Evolutionary conservation across 768 basidiomycete genomes (phyloP), one percentile per base, ranked within the genome.

Genomic region (Tylopilus sp.): DNA sequence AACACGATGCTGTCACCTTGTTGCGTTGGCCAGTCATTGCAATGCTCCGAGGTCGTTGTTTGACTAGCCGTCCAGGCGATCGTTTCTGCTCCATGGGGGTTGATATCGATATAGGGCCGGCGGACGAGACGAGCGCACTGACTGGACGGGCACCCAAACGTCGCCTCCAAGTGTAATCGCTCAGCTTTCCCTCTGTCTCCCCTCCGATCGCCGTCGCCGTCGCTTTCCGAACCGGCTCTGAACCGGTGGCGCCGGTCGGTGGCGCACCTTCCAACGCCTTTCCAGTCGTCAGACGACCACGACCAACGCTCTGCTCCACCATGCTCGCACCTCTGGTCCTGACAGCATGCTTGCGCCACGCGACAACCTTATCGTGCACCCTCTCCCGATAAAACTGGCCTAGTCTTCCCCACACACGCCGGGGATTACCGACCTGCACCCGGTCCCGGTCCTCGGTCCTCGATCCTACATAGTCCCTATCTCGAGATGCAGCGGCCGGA

Each of bases 401-500:
- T n/a, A 62, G 41, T 22, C 33, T 41, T 4, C 12, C 1, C 50
- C 47, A 57, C 11, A 18, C 12, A 20, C 38, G 13, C 6, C 31
- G 21, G 18, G 21, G 35, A 45, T n/a, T 17, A 17, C 17, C 41
- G 41, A 39, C 20, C 47, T 33, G 48, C 6, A 5, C 18, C 21
- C 48, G 30, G 23, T 20, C 39, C 17, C 42, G 35, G 35, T 18
- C 39, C 21, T 35, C 40, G 17, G 17, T 13, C 23, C 42, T 33
- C 31, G 50, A 18, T 25, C 20, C 17, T 7, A 21, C 18, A 18
- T 15, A 10, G 20, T 0, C 47, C n/a, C n/a, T n/a, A 26, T 9
- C 21, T 22, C 45, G 50, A 55, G 23, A n/a, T 36, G 45, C 41
- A 15, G 11, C 55, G 57, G 57, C 36, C 56, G 62, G 65, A 62